Conservation (phyloP, 2,329 filamentous ascomycete genomes). For the Cladosporium sp. region DNA sequence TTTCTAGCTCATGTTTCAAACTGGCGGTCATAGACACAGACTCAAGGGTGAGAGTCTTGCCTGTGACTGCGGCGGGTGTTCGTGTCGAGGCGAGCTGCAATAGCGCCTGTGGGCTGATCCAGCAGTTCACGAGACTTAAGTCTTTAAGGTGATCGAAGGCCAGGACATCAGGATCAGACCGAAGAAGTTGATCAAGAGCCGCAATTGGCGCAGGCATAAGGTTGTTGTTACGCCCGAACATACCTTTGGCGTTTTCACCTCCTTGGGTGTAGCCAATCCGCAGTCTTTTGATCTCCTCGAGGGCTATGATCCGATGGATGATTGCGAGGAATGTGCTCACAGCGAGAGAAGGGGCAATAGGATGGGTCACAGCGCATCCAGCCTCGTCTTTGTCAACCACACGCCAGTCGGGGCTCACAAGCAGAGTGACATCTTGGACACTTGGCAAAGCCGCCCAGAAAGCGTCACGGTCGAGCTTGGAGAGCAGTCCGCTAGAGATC, state of each 20-base stretch:
- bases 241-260: conserved; percentile 64
- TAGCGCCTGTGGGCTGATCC: conserved; percentile 62
- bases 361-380: conserved; percentile 51
- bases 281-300: conserved; percentile 59
- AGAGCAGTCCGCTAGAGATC: conserved; percentile 62
- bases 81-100: conserved; percentile 55
- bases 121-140: conserved; percentile 68
- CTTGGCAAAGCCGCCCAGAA: conserved; percentile 63
- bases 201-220: conserved; percentile 63
- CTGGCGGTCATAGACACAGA: conserved; percentile 64
- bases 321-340: conserved; percentile 54
- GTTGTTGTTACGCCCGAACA: conserved; percentile 61
- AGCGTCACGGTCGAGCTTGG: conserved; percentile 55
- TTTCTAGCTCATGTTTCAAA: conserved; percentile 19
- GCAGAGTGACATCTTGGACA: conserved; percentile 57
- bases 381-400: conserved; percentile 55
- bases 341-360: conserved; percentile 54
- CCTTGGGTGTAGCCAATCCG: conserved; percentile 68
- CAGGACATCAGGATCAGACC: conserved; percentile 40
- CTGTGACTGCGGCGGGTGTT: conserved; percentile 25
- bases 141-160: conserved; percentile 58
- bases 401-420: conserved; percentile 67
- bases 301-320: conserved; percentile 41
- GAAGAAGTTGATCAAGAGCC: conserved; percentile 24
- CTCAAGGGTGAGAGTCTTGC: conserved; percentile 57